A percentile compares a stretch with the other conserved stretches of the same genome.
phyloP scores from a whole-genome alignment of 2,329 filamentous ascomycete species.

The Zopfia rhizophila region DNA sequence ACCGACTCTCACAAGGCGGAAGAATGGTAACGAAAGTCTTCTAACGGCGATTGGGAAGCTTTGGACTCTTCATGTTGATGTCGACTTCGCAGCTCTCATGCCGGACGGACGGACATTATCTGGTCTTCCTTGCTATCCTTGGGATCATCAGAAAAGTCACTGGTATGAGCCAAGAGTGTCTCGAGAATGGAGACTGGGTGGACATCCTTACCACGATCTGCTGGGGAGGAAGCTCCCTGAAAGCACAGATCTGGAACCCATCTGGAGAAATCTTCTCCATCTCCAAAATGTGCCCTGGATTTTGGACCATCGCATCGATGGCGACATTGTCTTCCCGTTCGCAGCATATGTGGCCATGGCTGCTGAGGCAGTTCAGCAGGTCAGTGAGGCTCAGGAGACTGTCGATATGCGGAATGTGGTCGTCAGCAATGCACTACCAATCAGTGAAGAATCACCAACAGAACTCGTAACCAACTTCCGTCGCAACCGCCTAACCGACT shows the following conservation, averaged over 20 bases:
- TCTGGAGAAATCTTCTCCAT: slow-evolving; percentile 36
- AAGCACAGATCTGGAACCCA: slow-evolving; percentile 15
- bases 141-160: slow-evolving; percentile 33
- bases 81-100: slow-evolving; percentile 40
- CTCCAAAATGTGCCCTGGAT: slow-evolving; percentile 57
- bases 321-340: slow-evolving; percentile 55
- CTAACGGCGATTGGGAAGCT: slow-evolving; percentile 15
- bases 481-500: slow-evolving; percentile 16
- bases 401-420: not conserved
- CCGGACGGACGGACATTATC: slow-evolving; percentile 32
- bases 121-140: slow-evolving; percentile 36
- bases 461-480: slow-evolving; percentile 22
- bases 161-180: slow-evolving; percentile 21
- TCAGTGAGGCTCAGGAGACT: not conserved
- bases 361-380: slow-evolving; percentile 44
- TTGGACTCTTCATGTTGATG: not conserved
- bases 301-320: slow-evolving; percentile 54
- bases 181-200: slow-evolving; percentile 29
- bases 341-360: slow-evolving; percentile 58
- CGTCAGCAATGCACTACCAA: not conserved
- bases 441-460: no score
- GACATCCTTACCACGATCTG: slow-evolving; percentile 27
- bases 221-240: slow-evolving; percentile 1
- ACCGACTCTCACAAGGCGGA: slow-evolving; percentile 37
- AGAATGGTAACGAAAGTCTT: slow-evolving; percentile 29